These are phyloP conservation scores for Leptographium procerum DNA, from an alignment of 2,329 filamentous ascomycete species.

Conservation along the genomic window DNA sequence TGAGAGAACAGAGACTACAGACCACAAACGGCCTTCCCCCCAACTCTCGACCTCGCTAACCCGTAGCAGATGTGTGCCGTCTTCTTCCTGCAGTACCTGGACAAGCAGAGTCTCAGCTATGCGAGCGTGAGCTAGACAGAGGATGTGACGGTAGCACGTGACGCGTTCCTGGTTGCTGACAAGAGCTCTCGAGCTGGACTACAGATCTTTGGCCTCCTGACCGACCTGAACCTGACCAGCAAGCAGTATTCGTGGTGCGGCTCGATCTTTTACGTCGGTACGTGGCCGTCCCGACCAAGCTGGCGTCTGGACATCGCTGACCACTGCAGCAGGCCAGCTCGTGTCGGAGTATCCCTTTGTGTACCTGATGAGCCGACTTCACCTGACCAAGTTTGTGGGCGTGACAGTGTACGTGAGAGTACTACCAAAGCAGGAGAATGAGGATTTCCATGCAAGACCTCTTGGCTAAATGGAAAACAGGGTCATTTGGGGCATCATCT, in stretches of 20 bases:
- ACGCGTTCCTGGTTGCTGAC: background rate
- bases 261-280: constrained; percentile 32
- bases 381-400: constrained; percentile 25
- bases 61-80: constrained; percentile 25
- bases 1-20: constrained; percentile 14
- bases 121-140: constrained; percentile 23
- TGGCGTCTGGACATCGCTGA: background rate
- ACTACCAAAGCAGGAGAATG: too few species aligned
- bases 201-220: constrained; percentile 28
- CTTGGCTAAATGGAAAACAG: background rate
- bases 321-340: constrained; percentile 19
- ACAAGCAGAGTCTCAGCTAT: constrained; percentile 39
- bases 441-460: background rate
- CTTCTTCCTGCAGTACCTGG: constrained; percentile 32
- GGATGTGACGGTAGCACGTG: background rate
- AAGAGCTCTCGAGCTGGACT: background rate
- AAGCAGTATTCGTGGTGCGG: constrained; percentile 37
- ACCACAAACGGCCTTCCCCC: background rate
- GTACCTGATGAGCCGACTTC: constrained; percentile 37
- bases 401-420: constrained; percentile 10
- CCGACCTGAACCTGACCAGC: constrained; percentile 31
- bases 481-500: constrained; percentile 27
- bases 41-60: background rate
- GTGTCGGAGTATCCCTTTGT: constrained; percentile 37
- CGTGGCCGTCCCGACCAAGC: background rate